Percentiles rank a stretch among this genome's conserved stretches.
These are phyloP conservation scores for Mycogone perniciosa DNA, from an alignment of 2,329 filamentous ascomycete genomes.

Conservation along the genomic window DNA sequence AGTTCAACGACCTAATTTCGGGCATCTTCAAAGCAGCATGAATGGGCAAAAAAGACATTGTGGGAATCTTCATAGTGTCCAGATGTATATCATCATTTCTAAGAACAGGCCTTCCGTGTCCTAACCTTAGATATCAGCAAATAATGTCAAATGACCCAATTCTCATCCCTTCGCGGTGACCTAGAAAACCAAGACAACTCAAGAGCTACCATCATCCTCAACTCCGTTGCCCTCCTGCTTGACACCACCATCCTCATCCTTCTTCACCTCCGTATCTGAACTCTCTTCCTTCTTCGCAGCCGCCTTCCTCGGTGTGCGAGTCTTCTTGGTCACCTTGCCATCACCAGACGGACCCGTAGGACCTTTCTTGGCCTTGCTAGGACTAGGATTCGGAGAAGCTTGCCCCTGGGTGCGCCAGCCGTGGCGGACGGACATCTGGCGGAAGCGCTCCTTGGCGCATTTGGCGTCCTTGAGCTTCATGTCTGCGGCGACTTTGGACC, in stretches of 20 bases:
- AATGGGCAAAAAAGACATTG: neutral
- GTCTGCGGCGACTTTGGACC: constrained; percentile 30
- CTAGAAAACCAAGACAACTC: neutral
- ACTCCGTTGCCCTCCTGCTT: constrained; percentile 12
- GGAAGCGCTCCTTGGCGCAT: constrained; percentile 37
- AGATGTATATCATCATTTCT: neutral
- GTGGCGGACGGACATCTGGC: constrained; percentile 34
- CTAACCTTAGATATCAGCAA: neutral
- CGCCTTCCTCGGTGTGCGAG: constrained; percentile 26
- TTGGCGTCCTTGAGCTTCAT: constrained; percentile 35
- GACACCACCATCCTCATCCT: constrained; percentile 13
- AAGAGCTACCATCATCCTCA: constrained; percentile 18
- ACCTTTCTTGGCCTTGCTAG: constrained; percentile 24
- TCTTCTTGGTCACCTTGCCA: constrained; percentile 28
- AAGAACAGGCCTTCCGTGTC: neutral
- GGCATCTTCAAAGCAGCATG: too few relatives aligned
- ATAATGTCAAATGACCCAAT: neutral
- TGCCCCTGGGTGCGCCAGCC: constrained; percentile 28
- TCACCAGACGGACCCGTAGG: constrained; percentile 16
- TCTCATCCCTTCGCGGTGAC: too few relatives aligned
- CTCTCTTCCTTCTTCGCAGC: constrained; percentile 21
- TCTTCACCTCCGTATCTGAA: constrained; percentile 2
- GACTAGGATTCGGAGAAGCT: constrained; percentile 12
- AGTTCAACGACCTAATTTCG: too few relatives aligned
- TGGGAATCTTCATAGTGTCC: neutral